These are phyloP conservation scores for Candida tetrigidarum DNA, from an alignment of 1,139 yeast genomes.

Conservation along the genomic window DNA sequence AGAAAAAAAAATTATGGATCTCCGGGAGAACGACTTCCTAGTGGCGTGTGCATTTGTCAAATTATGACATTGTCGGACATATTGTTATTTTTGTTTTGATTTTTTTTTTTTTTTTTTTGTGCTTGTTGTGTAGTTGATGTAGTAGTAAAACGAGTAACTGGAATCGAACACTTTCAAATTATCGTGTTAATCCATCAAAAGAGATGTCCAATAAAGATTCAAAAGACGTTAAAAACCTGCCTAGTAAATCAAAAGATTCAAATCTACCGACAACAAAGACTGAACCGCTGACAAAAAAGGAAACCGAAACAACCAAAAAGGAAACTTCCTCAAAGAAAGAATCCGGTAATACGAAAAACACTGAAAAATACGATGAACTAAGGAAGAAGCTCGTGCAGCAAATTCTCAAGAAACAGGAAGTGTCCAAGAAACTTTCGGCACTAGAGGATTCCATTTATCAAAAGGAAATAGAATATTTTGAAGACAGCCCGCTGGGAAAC, in stretches of 20 bases:
- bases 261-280: slow-evolving; percentile 7
- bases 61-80: not conserved
- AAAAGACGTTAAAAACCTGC: slow-evolving; percentile 11
- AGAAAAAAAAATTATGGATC: not conserved
- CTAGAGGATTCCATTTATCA: slow-evolving; percentile 85
- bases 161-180: not conserved
- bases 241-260: slow-evolving; percentile 7
- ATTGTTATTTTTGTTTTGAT: not conserved
- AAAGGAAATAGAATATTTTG: slow-evolving; percentile 78
- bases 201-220: slow-evolving; percentile 9
- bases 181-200: not conserved
- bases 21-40: slow-evolving; percentile 3
- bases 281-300: slow-evolving; percentile 2
- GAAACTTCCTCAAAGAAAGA: slow-evolving; percentile 2
- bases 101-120: too few species aligned
- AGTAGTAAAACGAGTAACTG: too few species aligned
- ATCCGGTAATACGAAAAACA: slow-evolving; percentile 9
- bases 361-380: slow-evolving; percentile 66
- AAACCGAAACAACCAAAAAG: not conserved
- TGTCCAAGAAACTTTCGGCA: slow-evolving; percentile 62
- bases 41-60: too few species aligned
- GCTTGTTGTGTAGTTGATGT: not conserved
- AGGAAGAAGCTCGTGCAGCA: slow-evolving; percentile 70
- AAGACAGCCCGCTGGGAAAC: slow-evolving; percentile 72
- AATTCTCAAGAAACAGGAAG: slow-evolving; percentile 62